Conservation (phyloP, 2,329 filamentous ascomycete species). For the Colletotrichum sp. region DNA sequence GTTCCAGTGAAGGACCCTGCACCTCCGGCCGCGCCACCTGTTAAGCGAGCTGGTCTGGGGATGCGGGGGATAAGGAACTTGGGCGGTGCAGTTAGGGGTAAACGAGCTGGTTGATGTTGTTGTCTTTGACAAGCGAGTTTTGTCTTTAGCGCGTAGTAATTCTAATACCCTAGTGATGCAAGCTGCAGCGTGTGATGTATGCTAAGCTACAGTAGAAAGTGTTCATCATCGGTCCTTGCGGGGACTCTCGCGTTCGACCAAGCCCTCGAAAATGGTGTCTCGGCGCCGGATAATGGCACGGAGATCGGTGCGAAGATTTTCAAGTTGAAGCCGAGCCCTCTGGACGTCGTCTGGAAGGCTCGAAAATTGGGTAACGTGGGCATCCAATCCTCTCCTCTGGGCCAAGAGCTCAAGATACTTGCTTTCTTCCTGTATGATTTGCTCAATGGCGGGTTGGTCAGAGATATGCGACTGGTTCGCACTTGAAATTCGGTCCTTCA, state of each 20-base stretch:
- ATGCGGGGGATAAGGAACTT: slow-evolving; percentile 70
- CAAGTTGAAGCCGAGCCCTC: slow-evolving; percentile 73
- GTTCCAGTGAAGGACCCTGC: slow-evolving; percentile 56
- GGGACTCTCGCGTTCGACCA: slow-evolving; percentile 69
- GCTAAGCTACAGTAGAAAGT: not conserved
- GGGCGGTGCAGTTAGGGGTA: slow-evolving; percentile 72
- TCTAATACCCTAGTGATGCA: slow-evolving; percentile 1
- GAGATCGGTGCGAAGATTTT: slow-evolving; percentile 69
- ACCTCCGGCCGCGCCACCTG: slow-evolving; percentile 40
- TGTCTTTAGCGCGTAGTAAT: not conserved
- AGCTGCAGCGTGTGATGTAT: not conserved
- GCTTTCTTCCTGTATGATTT: slow-evolving; percentile 63
- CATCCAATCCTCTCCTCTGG: slow-evolving; percentile 64
- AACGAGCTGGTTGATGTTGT: slow-evolving; percentile 43
- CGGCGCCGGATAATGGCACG: slow-evolving; percentile 64
- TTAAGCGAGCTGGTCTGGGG: slow-evolving; percentile 68
- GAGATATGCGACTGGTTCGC: slow-evolving; percentile 36
- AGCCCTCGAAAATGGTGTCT: slow-evolving; percentile 76
- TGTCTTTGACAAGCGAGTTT: slow-evolving; percentile 29
- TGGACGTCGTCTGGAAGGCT: slow-evolving; percentile 75
- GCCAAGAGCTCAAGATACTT: slow-evolving; percentile 62
- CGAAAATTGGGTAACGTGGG: slow-evolving; percentile 69
- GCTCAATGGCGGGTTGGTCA: slow-evolving; percentile 57
- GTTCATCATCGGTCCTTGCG: slow-evolving; percentile 41
- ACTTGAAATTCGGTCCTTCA: slow-evolving; percentile 58